phyloP scores from a whole-genome alignment of 352 stramenopile genomes.

The Hyaloperonospora brassicae region DNA sequence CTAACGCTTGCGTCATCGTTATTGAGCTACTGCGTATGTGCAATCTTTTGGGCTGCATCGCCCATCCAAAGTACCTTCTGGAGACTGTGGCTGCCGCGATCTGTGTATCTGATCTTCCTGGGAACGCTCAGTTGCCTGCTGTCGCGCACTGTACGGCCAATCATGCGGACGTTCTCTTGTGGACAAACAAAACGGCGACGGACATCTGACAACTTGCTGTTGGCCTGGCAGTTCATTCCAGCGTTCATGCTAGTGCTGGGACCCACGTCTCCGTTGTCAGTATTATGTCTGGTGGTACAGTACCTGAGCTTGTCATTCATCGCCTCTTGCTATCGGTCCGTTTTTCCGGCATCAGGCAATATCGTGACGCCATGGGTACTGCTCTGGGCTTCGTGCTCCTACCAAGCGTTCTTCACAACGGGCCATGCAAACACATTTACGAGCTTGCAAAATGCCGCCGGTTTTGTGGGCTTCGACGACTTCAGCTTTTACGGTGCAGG shows the following conservation, averaged over 20 bases:
- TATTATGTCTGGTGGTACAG: conserved; percentile 41
- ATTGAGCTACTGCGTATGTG: conserved; percentile 28
- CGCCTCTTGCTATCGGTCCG: conserved; percentile 12
- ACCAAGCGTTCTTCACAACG: conserved; percentile 80
- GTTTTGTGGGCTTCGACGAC: conserved; percentile 83
- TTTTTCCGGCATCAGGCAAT: conserved; percentile 1
- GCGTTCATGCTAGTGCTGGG: conserved; percentile 58
- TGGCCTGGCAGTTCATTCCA: conserved; percentile 40
- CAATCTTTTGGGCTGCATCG: conserved; percentile 41
- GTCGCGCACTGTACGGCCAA: conserved; percentile 5
- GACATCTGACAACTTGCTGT: conserved; percentile 19
- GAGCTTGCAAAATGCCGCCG: conserved; percentile 84
- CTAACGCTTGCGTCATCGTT: conserved; percentile 20
- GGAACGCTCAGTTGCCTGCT: conserved; percentile 14
- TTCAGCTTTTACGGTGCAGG: conserved; percentile 78
- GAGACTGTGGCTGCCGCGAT: conserved; percentile 53
- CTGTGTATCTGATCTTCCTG: conserved; percentile 39
- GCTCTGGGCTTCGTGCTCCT: conserved; percentile 50
- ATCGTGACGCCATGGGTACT: conserved; percentile 34
- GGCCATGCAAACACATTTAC: conserved; percentile 87
- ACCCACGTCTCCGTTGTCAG: conserved; percentile 47
- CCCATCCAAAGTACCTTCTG: conserved; percentile 29
- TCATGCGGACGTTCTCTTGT: conserved; percentile 1
- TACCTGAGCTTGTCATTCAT: conserved; percentile 38
- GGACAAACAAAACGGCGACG: background rate